These are phyloP conservation scores for Chrysoporthe cubensis DNA, from an alignment of 2,329 filamentous ascomycete genomes.

Conservation along the genomic window DNA sequence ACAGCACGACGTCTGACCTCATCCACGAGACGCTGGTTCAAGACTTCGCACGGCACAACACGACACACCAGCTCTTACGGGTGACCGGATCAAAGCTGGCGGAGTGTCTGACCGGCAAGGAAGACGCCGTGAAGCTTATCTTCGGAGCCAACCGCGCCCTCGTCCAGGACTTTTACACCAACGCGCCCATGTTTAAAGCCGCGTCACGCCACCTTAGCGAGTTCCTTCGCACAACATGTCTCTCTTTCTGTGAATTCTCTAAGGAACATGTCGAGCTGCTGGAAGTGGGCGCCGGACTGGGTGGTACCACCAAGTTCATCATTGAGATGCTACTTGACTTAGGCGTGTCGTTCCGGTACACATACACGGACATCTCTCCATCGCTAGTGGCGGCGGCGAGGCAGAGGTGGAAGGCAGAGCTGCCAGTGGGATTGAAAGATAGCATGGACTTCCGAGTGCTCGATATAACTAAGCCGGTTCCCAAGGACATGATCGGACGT, in stretches of 20 bases:
- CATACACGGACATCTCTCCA: conserved; percentile 47
- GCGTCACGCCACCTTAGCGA: too few relatives aligned
- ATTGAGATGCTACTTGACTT: conserved; percentile 33
- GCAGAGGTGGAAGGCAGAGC: conserved; percentile 16
- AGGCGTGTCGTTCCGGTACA: conserved; percentile 41
- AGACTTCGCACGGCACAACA: conserved; percentile 36
- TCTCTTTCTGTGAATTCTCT: background rate
- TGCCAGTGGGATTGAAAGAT: background rate
- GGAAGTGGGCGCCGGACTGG: conserved; percentile 49
- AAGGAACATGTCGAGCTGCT: conserved; percentile 40
- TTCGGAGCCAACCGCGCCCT: conserved; percentile 39
- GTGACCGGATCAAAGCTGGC: conserved; percentile 41
- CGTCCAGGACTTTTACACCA: conserved; percentile 42
- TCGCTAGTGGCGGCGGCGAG: conserved; percentile 36
- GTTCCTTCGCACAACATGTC: too few relatives aligned
- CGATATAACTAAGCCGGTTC: conserved; percentile 32
- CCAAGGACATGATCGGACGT: background rate
- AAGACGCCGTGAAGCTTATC: conserved; percentile 43
- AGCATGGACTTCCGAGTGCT: conserved; percentile 35
- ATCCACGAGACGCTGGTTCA: background rate
- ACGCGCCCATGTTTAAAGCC: conserved; percentile 32
- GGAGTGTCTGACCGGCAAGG: conserved; percentile 41
- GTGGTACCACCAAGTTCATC: conserved; percentile 43
- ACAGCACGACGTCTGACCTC: conserved; percentile 29
- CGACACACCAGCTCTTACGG: conserved; percentile 38